Conservation (phyloP, 1,284 basidiomycete genomes). For the Melanopsichium pennsylvanicum region DNA sequence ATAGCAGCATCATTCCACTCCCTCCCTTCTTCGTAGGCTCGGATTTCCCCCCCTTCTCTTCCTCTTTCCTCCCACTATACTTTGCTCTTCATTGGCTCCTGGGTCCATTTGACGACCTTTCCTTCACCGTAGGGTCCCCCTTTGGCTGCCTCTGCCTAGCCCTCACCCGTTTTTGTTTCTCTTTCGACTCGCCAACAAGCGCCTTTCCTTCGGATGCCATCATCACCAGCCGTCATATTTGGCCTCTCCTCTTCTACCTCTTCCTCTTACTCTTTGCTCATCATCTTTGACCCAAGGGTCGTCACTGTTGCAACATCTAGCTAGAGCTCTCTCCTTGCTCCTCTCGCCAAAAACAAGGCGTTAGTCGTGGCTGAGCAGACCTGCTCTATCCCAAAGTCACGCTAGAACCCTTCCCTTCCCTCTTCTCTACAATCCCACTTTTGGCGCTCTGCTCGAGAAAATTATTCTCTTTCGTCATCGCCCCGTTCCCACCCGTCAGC, state of each 20-base stretch:
- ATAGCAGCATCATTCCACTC: slow-evolving; percentile 18
- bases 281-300: too few species aligned
- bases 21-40: background rate
- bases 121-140: slow-evolving; percentile 3
- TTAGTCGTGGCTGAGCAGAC: slow-evolving; percentile 21
- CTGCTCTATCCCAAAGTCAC: slow-evolving; percentile 20
- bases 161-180: slow-evolving; percentile 2
- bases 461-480: slow-evolving; percentile 42
- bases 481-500: background rate
- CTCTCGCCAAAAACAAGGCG: too few species aligned
- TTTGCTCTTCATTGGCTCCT: background rate
- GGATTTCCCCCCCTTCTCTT: background rate
- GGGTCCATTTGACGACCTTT: slow-evolving; percentile 11
- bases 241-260: too few species aligned
- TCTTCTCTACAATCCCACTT: slow-evolving; percentile 2
- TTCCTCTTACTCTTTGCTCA: background rate
- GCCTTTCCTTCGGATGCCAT: background rate
- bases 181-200: slow-evolving; percentile 1
- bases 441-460: too few species aligned
- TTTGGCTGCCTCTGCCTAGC: background rate
- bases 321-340: too few species aligned
- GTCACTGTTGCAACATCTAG: too few species aligned
- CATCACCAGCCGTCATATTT: background rate
- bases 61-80: background rate
- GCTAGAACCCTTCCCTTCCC: slow-evolving; percentile 21